Conservation (phyloP, 208 protist species). For the Trypanosomatidae sp. region DNA sequence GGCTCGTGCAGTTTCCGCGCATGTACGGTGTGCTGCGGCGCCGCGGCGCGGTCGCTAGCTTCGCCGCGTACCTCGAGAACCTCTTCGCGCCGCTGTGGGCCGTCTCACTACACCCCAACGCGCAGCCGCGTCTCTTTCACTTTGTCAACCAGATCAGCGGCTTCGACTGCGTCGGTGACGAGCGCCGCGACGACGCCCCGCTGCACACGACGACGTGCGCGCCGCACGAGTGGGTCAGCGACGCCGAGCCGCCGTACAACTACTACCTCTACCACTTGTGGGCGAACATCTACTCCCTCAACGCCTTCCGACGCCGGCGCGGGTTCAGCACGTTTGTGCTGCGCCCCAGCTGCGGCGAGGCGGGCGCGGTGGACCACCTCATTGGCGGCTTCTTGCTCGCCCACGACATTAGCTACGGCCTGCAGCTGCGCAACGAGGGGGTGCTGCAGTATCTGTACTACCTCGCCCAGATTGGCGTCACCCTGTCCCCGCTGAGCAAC, state of each 20-base stretch:
- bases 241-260: conserved; percentile 96
- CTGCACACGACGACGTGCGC: conserved; percentile 2
- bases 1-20: conserved; percentile 96
- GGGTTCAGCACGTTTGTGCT: conserved; percentile 93
- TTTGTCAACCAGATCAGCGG: conserved; percentile 95
- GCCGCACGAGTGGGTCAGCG: conserved; percentile 88
- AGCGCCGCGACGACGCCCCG: conserved; percentile 49
- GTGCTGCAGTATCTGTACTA: conserved; percentile 98
- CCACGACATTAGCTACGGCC: conserved; percentile 95
- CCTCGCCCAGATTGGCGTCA: conserved; percentile 95
- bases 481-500: conserved; percentile 97
- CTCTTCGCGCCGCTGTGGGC: conserved; percentile 98
- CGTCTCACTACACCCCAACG: conserved; percentile 91
- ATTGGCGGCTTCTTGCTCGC: conserved; percentile 90
- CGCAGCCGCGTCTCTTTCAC: conserved; percentile 92
- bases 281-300: conserved; percentile 96
- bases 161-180: conserved; percentile 98
- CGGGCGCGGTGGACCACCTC: conserved; percentile 86
- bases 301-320: conserved; percentile 82
- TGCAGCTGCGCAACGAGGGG: conserved; percentile 85
- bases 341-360: conserved; percentile 96
- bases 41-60: conserved; percentile 71
- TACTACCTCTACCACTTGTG: conserved; percentile 99
- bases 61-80: conserved; percentile 94
- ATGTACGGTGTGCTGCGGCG: conserved; percentile 89